Percentiles rank a stretch among this genome's conserved stretches.
Evolutionary conservation across 148 eudicot species (phyloP).

Genomic region (Pharnaceum exiguum): DNA sequence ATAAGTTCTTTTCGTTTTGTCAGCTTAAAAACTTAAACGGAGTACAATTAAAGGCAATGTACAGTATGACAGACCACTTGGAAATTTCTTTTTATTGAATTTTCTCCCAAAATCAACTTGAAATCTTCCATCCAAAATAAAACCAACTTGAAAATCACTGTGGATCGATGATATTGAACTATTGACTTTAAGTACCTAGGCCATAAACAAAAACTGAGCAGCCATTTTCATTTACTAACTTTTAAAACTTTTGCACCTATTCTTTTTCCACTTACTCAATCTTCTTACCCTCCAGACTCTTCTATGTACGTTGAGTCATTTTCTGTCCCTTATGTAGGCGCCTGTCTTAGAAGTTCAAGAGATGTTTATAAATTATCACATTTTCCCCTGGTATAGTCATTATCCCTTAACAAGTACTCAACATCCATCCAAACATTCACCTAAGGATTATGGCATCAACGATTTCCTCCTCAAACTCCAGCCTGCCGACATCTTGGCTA

Average conservation of each 20-base stretch:
- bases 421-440: conserved; percentile 9
- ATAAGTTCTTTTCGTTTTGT: too few species aligned
- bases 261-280: not conserved
- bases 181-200: not conserved
- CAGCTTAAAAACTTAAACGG: too few species aligned
- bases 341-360: not conserved
- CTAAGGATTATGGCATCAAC: conserved; percentile 28
- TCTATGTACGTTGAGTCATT: conserved; percentile 20
- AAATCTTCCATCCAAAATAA: too few species aligned
- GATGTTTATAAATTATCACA: conserved; percentile 2
- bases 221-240: conserved; percentile 3
- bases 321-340: conserved; percentile 18
- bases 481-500: conserved; percentile 18
- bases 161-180: not conserved
- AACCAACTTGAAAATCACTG: not conserved
- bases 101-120: too few species aligned
- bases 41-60: too few species aligned
- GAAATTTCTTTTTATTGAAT: too few species aligned
- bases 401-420: conserved; percentile 5
- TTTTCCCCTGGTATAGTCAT: conserved; percentile 14
- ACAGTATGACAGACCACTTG: too few species aligned
- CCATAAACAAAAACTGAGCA: not conserved
- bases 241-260: not conserved
- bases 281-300: not conserved
- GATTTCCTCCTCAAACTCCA: conserved; percentile 21